These are phyloP conservation scores for Zanthoxylum bungeanum DNA, from an alignment of 345 rosid genomes.

Conservation along the genomic window DNA sequence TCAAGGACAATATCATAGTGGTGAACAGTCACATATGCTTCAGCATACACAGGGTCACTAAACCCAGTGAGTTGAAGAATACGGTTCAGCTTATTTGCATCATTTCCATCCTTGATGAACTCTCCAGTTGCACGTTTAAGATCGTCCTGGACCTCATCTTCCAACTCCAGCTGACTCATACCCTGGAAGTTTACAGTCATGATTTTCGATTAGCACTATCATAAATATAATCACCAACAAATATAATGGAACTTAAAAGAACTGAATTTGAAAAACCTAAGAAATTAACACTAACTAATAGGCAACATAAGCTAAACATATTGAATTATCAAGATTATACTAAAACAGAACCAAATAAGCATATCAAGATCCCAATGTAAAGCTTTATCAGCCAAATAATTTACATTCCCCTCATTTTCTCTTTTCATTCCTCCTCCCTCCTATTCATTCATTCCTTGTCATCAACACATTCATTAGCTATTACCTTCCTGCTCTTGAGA, in stretches of 20 bases:
- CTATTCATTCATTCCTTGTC: not conserved
- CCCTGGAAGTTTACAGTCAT: slow-evolving; percentile 49
- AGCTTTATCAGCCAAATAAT: not conserved
- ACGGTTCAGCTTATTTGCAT: slow-evolving; percentile 94
- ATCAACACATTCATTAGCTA: not conserved
- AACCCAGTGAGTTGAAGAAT: slow-evolving; percentile 98
- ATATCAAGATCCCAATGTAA: not conserved
- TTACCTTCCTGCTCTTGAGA: slow-evolving; percentile 96
- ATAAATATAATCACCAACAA: not conserved
- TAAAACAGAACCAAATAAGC: not conserved
- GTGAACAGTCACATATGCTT: slow-evolving; percentile 95
- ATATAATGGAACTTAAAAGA: not conserved
- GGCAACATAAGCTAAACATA: not conserved
- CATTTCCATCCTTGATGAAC: slow-evolving; percentile 88
- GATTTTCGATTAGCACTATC: not conserved
- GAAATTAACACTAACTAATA: not conserved
- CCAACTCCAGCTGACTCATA: slow-evolving; percentile 99
- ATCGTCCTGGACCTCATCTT: slow-evolving; percentile 98
- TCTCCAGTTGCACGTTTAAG: slow-evolving; percentile 98
- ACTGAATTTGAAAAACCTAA: not conserved
- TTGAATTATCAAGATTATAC: not conserved
- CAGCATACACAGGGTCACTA: slow-evolving; percentile 99
- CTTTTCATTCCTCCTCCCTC: not conserved
- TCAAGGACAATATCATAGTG: slow-evolving; percentile 97
- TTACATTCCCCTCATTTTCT: not conserved